These are phyloP conservation scores for Acephala macrosclerotiorum DNA, from an alignment of 2,329 filamentous ascomycete genomes.

Conservation along the genomic window DNA sequence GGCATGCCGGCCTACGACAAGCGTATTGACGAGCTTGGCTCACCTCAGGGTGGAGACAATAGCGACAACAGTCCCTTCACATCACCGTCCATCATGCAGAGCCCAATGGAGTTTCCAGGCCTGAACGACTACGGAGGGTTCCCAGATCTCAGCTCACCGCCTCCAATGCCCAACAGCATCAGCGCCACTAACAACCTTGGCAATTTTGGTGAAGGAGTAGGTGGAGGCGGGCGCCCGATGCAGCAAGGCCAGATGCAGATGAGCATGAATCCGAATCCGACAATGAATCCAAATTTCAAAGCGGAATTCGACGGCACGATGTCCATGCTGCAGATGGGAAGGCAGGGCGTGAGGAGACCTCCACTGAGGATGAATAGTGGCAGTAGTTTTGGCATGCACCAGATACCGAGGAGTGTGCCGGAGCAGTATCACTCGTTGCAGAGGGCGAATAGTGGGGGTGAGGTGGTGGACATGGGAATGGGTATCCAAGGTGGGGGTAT, in stretches of 20 bases:
- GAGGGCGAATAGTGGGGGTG: slow-evolving; percentile 31
- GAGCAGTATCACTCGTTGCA: slow-evolving; percentile 37
- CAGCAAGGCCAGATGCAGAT: background rate
- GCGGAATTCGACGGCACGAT: slow-evolving; percentile 34
- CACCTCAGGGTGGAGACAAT: slow-evolving; percentile 32
- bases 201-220: slow-evolving; percentile 33
- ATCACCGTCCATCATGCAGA: slow-evolving; percentile 37
- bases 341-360: slow-evolving; percentile 33
- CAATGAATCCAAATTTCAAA: slow-evolving; percentile 31
- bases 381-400: slow-evolving; percentile 32
- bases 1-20: slow-evolving; percentile 37
- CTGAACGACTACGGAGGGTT: slow-evolving; percentile 34
- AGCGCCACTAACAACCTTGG: slow-evolving; percentile 24
- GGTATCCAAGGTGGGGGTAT: slow-evolving; percentile 2
- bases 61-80: slow-evolving; percentile 34
- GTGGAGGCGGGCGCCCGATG: slow-evolving; percentile 28
- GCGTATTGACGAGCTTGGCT: slow-evolving; percentile 39
- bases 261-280: background rate
- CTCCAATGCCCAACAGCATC: slow-evolving; percentile 25
- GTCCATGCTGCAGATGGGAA: slow-evolving; percentile 22
- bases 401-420: slow-evolving; percentile 37
- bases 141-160: slow-evolving; percentile 31
- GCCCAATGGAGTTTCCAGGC: slow-evolving; percentile 38
- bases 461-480: slow-evolving; percentile 21
- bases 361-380: slow-evolving; percentile 37